Evolutionary conservation across 768 basidiomycete genomes (phyloP), one percentile per base, ranked within the genome.

Genomic region (Lyophyllum atratum): DNA sequence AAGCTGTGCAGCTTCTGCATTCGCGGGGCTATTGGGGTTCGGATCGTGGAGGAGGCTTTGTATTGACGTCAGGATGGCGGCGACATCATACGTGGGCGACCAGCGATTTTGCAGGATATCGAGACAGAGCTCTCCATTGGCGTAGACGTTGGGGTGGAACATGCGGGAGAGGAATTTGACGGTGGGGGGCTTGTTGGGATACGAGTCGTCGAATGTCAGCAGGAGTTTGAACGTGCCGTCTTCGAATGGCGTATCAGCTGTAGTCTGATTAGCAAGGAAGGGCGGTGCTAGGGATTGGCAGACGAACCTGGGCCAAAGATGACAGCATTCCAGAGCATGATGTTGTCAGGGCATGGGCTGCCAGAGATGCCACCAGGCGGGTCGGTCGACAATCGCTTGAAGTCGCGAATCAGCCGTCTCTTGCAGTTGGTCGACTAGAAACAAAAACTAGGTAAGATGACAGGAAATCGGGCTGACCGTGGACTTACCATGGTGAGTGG

Each of bases 311-410:
- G 97, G 2, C 97, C 97, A 68, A 99, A 98, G 60, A 99, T 99
- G 55, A 99, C 97, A 1, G 97, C 97, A 67, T 99, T 99, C 97
- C 97, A 99, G 15, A 98, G 82, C 94, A 98, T 97, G 73, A 99
- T 97, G 71, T 98, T 98, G 70, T 98, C 97, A 2, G 93, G 89
- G 69, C 93, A 95, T 68, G 97, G 96, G 66, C 93, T 95, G 14
- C 96, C 97, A 4, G 93, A 95, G 63, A 99, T 94, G 6, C 97
- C 97, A 52, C 91, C 89, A 0, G 97, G 97, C 4, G 96, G 95
- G 69, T 98, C 97, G 22, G 87, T 88, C 45, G 93, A 93, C 43
- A 99, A 83, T 24, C 93, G 84, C 76, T 97, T 98, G 77, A 99
- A 98, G 76, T 99, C 97, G 56, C 97, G 90, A 61, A 99, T 96